Percentiles rank a stretch among this genome's conserved stretches.
phyloP scores from a whole-genome alignment of 805 yeast genomes.

The Zygosaccharomyces bailii region DNA sequence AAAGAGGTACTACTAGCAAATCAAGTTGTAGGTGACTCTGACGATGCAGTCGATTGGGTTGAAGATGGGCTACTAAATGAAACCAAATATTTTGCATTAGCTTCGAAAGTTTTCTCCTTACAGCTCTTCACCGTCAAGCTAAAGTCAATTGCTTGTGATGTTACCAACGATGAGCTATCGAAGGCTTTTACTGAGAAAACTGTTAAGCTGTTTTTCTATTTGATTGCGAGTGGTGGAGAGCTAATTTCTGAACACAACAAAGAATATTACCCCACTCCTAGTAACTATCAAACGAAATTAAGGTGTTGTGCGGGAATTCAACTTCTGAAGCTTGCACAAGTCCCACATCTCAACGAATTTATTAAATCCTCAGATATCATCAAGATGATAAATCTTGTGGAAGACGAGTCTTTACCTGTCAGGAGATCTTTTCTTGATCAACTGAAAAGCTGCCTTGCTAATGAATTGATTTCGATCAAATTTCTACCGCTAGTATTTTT shows the following conservation, averaged over 20 bases:
- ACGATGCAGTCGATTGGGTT: constrained; percentile 44
- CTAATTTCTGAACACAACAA: constrained; percentile 46
- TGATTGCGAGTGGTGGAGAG: constrained; percentile 77
- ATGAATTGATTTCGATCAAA: constrained; percentile 55
- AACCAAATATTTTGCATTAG: constrained; percentile 35
- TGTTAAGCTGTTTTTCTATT: constrained; percentile 59
- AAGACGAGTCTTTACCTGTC: constrained; percentile 61
- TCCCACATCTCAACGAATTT: constrained; percentile 48
- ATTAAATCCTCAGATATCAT: constrained; percentile 52
- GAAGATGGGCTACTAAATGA: constrained; percentile 44
- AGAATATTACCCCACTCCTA: constrained; percentile 58
- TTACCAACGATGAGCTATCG: constrained; percentile 38
- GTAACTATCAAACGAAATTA: constrained; percentile 53
- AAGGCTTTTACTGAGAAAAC: constrained; percentile 57
- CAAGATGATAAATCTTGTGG: constrained; percentile 54
- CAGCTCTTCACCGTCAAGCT: constrained; percentile 60
- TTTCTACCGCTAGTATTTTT: constrained; percentile 68
- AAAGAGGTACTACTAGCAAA: constrained; percentile 60
- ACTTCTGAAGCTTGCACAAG: constrained; percentile 60
- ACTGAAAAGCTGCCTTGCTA: constrained; percentile 50
- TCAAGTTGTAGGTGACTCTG: constrained; percentile 33
- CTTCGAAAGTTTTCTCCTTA: constrained; percentile 51
- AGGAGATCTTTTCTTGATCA: constrained; percentile 49
- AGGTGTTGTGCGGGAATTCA: constrained; percentile 66
- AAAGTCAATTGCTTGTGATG: constrained; percentile 35